Evolutionary conservation across 2,329 filamentous ascomycete genomes (phyloP).

Genomic region (Colletotrichum sp.): DNA sequence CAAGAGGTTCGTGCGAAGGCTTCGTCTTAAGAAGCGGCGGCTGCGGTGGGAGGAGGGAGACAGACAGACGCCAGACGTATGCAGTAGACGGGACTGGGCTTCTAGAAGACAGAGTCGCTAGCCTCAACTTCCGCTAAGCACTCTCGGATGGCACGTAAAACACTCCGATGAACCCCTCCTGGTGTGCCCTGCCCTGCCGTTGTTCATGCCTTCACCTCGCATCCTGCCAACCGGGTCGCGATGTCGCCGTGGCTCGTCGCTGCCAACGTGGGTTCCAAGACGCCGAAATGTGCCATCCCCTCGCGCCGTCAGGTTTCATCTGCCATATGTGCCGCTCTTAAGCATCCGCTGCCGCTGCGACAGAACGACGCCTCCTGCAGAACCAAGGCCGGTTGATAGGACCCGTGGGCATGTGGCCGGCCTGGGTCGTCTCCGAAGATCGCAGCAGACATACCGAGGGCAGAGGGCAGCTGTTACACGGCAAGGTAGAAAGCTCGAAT

Average conservation of each 20-base stretch:
- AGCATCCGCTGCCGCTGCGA: not conserved
- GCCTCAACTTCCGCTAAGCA: not conserved
- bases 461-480: not conserved
- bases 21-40: slow-evolving; percentile 3
- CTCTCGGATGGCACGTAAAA: slow-evolving; percentile 1
- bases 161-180: not conserved
- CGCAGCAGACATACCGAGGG: not conserved
- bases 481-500: not conserved
- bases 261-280: not conserved
- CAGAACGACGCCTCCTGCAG: not conserved
- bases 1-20: not conserved
- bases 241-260: not conserved
- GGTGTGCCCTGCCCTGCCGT: not conserved
- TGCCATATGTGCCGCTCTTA: not conserved
- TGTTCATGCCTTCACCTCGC: not conserved
- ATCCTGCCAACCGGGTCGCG: not conserved
- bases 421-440: not conserved
- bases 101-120: not conserved
- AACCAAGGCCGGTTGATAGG: not conserved
- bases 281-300: not conserved
- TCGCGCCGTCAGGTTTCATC: slow-evolving; percentile 3
- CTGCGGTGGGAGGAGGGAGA: not conserved
- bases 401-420: not conserved
- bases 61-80: not conserved
- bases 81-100: not conserved